These are phyloP conservation scores for Hirsutella minnesotensis DNA, from an alignment of 2,329 filamentous ascomycete genomes.

Conservation along the genomic window DNA sequence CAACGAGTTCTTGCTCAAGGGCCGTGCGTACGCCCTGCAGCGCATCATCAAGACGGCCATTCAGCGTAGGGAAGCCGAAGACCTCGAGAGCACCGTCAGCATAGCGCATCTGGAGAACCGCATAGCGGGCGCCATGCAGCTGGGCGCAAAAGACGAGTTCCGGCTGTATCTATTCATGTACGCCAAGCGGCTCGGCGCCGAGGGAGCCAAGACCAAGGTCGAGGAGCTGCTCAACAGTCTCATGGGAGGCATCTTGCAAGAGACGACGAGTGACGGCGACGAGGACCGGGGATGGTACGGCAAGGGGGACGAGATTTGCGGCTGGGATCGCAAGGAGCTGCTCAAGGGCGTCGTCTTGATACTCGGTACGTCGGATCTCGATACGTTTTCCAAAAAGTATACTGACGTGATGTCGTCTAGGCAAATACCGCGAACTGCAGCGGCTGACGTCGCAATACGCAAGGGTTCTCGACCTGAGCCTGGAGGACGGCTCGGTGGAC, in stretches of 20 bases:
- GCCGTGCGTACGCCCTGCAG: constrained; percentile 82
- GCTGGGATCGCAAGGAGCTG: constrained; percentile 80
- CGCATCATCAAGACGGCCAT: constrained; percentile 82
- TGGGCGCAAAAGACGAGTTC: constrained; percentile 86
- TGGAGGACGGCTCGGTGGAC: constrained; percentile 31
- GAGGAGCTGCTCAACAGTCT: constrained; percentile 81
- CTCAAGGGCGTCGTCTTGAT: constrained; percentile 87
- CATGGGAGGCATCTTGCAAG: constrained; percentile 57
- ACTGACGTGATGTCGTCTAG: too few relatives aligned
- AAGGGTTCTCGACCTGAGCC: constrained; percentile 56
- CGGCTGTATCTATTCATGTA: constrained; percentile 96
- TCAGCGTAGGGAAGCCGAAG: constrained; percentile 81
- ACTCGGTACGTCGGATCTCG: constrained; percentile 54
- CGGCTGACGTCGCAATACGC: constrained; percentile 92
- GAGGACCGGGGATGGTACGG: constrained; percentile 51
- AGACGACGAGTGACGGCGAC: constrained; percentile 35
- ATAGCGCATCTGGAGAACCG: constrained; percentile 94
- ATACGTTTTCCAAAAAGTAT: not conserved
- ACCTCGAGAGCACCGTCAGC: constrained; percentile 80
- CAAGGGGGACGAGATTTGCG: constrained; percentile 64
- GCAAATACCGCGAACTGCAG: constrained; percentile 91
- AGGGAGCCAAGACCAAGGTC: constrained; percentile 77
- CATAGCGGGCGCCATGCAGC: constrained; percentile 73
- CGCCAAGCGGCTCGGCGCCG: constrained; percentile 84
- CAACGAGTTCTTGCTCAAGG: constrained; percentile 80